Evolutionary conservation across 495 filamentous ascomycete species (phyloP), one percentile per base, ranked within the genome.

Genomic region (Penicillium arizonense): DNA sequence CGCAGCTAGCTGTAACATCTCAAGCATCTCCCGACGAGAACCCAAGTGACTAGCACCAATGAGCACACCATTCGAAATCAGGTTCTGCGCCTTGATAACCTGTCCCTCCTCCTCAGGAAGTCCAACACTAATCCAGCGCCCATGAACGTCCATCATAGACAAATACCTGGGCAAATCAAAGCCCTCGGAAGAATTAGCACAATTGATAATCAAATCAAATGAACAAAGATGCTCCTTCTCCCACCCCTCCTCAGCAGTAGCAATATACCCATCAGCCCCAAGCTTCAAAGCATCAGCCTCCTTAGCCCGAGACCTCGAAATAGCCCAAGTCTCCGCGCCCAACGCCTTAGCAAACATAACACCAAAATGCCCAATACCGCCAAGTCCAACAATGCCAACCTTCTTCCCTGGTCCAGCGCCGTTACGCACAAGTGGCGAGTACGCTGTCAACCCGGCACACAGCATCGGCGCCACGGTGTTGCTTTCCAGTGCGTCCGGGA

Each of bases 21-120:
- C 79, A 46, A 90, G 58, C 78, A 89, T 87, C 82, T 96, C 91
- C 24, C 78, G 78, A 10, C 91, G 73, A 61, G 84, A 89, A 10
- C 91, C 90, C 57, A 96, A 78, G 65, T 96, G 91, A 55, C 84
- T 89, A 20, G 86, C 87, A 11, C 88, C 86, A 50, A 96, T 87
- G 57, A 89, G 82, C 61, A 87, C 87, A 38, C 91, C 91, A 59
- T 90, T 93, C 38, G 66, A 65, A 44, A 88, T 76, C 59, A 96
- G 83, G 48, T 84, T 87, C 76, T 90, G 88, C 34, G 87, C 87
- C 72, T 82, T 86, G 52, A 96, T 79, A 47, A 78, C 71, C 38
- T 89, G 83, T 2, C 90, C 79, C n/a, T 86, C 82, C 35, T 86
- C 83, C 62, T 96, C 90, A 2, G 91, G 91, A 54, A 96, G 71